Percentiles rank a stretch among this genome's conserved stretches.
phyloP scores from a whole-genome alignment of 2,329 filamentous ascomycete species.

The Beauveria sp. region DNA sequence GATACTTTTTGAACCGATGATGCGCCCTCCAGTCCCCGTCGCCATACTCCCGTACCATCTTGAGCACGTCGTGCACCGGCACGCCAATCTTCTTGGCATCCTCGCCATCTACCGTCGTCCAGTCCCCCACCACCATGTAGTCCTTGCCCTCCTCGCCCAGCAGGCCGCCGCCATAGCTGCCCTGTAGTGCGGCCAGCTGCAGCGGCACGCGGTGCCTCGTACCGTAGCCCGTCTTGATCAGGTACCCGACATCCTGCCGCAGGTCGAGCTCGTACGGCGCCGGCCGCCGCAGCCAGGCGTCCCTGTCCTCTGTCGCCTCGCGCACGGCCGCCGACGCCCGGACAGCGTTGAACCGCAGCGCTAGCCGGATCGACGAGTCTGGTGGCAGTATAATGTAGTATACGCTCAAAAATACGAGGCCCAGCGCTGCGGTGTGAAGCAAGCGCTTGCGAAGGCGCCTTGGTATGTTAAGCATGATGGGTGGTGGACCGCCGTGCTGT shows the following conservation, averaged over 20 bases:
- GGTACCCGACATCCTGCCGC: slow-evolving; percentile 38
- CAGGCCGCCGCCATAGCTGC: slow-evolving; percentile 21
- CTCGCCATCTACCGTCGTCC: slow-evolving; percentile 29
- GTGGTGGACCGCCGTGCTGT: neutral
- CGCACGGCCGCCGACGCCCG: slow-evolving; percentile 26
- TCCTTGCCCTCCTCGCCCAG: slow-evolving; percentile 31
- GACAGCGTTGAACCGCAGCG: slow-evolving; percentile 26
- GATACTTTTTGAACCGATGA: slow-evolving; percentile 34
- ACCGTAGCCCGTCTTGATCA: slow-evolving; percentile 51
- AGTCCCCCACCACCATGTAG: slow-evolving; percentile 45
- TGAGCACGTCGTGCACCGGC: slow-evolving; percentile 34
- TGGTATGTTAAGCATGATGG: slow-evolving; percentile 18
- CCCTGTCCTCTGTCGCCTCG: slow-evolving; percentile 22
- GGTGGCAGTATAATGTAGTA: slow-evolving; percentile 25
- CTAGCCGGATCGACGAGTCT: slow-evolving; percentile 26
- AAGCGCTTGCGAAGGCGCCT: slow-evolving; percentile 24
- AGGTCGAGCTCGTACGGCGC: slow-evolving; percentile 37
- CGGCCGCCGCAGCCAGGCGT: slow-evolving; percentile 34
- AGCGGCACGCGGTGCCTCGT: slow-evolving; percentile 40
- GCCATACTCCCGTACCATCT: slow-evolving; percentile 26
- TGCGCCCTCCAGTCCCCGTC: slow-evolving; percentile 21
- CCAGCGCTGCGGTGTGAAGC: slow-evolving; percentile 15
- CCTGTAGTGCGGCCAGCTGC: slow-evolving; percentile 36
- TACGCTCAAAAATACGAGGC: slow-evolving; percentile 20
- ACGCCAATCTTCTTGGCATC: slow-evolving; percentile 25